Conservation (phyloP, 2,329 filamentous ascomycete species). For the Thermothelomyces thermophilus region DNA sequence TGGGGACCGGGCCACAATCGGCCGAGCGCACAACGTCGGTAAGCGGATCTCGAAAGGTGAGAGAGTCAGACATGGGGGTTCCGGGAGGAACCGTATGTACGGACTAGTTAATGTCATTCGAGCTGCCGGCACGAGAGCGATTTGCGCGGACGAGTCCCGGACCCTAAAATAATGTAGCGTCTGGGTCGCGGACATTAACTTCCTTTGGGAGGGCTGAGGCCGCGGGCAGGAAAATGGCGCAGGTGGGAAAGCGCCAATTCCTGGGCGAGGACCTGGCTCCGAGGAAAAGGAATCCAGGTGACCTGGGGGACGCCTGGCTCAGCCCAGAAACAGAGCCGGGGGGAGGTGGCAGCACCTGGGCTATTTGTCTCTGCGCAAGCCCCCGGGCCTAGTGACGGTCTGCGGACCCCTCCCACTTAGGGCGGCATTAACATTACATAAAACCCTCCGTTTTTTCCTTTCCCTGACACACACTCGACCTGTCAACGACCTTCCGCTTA, state of each 20-base stretch:
- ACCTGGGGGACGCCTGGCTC: constrained; percentile 16
- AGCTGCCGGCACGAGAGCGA: constrained; percentile 1
- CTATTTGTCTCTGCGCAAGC: constrained; percentile 23
- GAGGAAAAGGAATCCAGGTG: constrained; percentile 20
- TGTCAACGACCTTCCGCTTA: constrained; percentile 35
- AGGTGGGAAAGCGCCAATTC: constrained; percentile 10
- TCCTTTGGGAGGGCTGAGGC: not conserved
- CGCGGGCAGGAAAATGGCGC: not conserved
- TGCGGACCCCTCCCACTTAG: constrained; percentile 27
- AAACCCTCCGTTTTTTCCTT: constrained; percentile 39
- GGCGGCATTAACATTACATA: constrained; percentile 42
- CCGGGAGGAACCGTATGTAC: not conserved
- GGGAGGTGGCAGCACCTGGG: constrained; percentile 21
- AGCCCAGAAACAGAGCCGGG: constrained; percentile 18
- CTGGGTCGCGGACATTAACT: not conserved
- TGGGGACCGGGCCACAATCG: constrained; percentile 13
- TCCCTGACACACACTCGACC: constrained; percentile 37
- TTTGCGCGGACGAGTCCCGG: constrained; percentile 9
- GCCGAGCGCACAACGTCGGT: constrained; percentile 7
- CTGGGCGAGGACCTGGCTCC: constrained; percentile 12
- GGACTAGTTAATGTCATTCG: not conserved
- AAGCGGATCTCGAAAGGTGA: constrained; percentile 3
- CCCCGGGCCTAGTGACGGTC: constrained; percentile 19
- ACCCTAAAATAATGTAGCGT: not conserved
- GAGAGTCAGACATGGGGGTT: not conserved